Evolutionary conservation across 2,329 filamentous ascomycete genomes (phyloP).

Genomic region (Fusarium subglutinans): DNA sequence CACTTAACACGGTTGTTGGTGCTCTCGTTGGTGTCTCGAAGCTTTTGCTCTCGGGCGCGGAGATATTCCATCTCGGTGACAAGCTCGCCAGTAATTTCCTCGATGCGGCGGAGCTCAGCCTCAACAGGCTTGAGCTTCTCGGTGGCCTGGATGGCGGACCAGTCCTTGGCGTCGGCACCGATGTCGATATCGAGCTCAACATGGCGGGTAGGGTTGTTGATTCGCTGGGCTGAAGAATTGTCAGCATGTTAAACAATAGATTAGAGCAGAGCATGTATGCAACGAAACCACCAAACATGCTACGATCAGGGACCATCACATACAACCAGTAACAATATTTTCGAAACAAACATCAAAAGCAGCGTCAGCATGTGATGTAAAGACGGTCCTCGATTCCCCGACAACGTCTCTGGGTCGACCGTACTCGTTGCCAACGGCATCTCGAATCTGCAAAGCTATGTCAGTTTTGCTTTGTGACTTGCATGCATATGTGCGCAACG

Average conservation of each 20-base stretch:
- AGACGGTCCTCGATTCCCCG: constrained; percentile 91
- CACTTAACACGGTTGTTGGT: constrained; percentile 99
- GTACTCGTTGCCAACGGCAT: constrained; percentile 96
- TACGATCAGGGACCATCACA: constrained; percentile 46
- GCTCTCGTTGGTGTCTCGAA: constrained; percentile 99
- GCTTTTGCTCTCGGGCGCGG: constrained; percentile 86
- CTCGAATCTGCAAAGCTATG: constrained; percentile 75
- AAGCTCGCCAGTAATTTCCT: constrained; percentile 89
- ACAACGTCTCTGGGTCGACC: constrained; percentile 89
- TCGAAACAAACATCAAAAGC: constrained; percentile 98
- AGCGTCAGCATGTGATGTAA: constrained; percentile 90
- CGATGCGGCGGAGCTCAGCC: constrained; percentile 90
- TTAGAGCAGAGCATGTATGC: constrained; percentile 17
- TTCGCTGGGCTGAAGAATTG: constrained; percentile 35
- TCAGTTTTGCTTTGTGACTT: constrained; percentile 10
- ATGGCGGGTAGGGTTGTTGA: constrained; percentile 66
- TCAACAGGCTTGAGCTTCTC: constrained; percentile 99
- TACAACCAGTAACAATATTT: constrained; percentile 79
- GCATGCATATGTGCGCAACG: constrained; percentile 43
- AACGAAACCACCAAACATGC: not conserved
- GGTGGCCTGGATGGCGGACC: constrained; percentile 92
- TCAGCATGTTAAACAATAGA: constrained; percentile 8
- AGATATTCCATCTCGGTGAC: constrained; percentile 98
- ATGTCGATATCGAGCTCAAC: constrained; percentile 96
- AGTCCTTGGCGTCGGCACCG: constrained; percentile 96